A percentile compares a stretch with the other conserved stretches of the same genome.
phyloP scores from a whole-genome alignment of 495 filamentous ascomycete species.

The Penicillium mononematosum region DNA sequence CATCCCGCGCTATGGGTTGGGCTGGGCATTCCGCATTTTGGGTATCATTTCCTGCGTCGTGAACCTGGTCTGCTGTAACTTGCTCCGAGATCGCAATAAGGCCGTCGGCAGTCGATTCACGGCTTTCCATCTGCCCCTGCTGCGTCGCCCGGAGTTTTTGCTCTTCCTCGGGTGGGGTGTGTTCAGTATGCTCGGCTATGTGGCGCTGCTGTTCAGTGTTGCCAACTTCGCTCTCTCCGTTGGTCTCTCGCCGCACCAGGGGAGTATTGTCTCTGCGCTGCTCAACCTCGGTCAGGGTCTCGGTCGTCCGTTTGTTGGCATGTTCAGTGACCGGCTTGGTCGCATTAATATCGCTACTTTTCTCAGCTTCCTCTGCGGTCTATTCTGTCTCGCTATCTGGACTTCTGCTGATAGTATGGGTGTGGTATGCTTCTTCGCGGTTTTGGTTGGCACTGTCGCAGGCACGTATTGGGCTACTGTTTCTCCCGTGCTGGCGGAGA shows the following conservation, averaged over 20 bases:
- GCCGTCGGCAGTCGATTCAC: constrained; percentile 60
- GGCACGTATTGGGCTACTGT: constrained; percentile 72
- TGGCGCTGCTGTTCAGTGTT: constrained; percentile 73
- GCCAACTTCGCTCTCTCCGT: constrained; percentile 68
- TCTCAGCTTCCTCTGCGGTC: constrained; percentile 61
- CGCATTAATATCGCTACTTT: constrained; percentile 69
- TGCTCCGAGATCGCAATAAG: constrained; percentile 70
- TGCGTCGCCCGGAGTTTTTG: constrained; percentile 60
- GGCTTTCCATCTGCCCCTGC: constrained; percentile 61
- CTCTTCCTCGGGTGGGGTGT: constrained; percentile 67
- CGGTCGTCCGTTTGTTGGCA: constrained; percentile 70
- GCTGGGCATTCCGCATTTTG: constrained; percentile 73
- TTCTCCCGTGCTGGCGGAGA: constrained; percentile 72
- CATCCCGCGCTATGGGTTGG: constrained; percentile 59
- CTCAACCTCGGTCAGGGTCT: constrained; percentile 70
- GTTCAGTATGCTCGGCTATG: constrained; percentile 72
- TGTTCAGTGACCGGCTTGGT: constrained; percentile 69
- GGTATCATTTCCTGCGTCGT: constrained; percentile 65
- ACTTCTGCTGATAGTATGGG: constrained; percentile 64
- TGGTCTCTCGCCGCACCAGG: constrained; percentile 66
- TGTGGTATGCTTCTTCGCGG: constrained; percentile 66
- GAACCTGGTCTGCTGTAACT: constrained; percentile 58
- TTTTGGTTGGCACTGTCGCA: constrained; percentile 67
- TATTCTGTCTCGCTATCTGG: constrained; percentile 73
- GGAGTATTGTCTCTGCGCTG: constrained; percentile 67